These are phyloP conservation scores for Tricholoma sp. DNA, from an alignment of 768 basidiomycete genomes.

Conservation along the genomic window DNA sequence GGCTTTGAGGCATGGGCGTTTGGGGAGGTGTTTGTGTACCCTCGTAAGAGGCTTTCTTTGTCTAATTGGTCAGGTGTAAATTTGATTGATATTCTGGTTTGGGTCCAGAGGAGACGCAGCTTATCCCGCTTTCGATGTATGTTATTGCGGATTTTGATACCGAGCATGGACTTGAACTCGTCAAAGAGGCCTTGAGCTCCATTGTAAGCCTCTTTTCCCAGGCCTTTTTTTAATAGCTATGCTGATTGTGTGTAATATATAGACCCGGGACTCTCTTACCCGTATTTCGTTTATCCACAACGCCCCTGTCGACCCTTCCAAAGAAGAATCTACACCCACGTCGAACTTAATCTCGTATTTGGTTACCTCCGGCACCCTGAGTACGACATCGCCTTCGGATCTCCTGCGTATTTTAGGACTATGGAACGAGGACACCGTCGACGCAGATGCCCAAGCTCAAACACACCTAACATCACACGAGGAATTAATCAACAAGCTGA, in stretches of 20 bases:
- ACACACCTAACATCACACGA: conserved; percentile 26
- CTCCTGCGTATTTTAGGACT: conserved; percentile 37
- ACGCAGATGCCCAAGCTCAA: conserved; percentile 25
- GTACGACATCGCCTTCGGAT: conserved; percentile 30
- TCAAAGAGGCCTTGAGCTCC: conserved; percentile 61
- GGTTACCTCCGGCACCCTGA: conserved; percentile 33
- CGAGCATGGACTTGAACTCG: conserved; percentile 47
- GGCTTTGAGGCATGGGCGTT: conserved; percentile 36
- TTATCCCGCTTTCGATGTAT: conserved; percentile 45
- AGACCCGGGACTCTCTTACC: conserved; percentile 42
- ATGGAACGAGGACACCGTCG: conserved; percentile 7
- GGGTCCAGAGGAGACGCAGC: conserved; percentile 23
- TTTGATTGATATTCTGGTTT: neutral
- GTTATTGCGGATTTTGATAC: conserved; percentile 79
- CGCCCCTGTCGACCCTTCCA: conserved; percentile 29
- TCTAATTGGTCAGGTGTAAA: neutral
- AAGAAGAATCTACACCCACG: conserved; percentile 16
- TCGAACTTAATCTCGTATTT: conserved; percentile 52
- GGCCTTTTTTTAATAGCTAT: neutral
- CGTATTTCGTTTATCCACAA: conserved; percentile 81
- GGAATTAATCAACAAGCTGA: conserved; percentile 25
- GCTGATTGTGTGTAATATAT: neutral
- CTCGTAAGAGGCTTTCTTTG: conserved; percentile 36
- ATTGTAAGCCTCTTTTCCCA: conserved; percentile 39
- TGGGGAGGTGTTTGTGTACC: conserved; percentile 50